Evolutionary conservation across 257 asterid species (phyloP).

Genomic region (Gentiana macrophylla): DNA sequence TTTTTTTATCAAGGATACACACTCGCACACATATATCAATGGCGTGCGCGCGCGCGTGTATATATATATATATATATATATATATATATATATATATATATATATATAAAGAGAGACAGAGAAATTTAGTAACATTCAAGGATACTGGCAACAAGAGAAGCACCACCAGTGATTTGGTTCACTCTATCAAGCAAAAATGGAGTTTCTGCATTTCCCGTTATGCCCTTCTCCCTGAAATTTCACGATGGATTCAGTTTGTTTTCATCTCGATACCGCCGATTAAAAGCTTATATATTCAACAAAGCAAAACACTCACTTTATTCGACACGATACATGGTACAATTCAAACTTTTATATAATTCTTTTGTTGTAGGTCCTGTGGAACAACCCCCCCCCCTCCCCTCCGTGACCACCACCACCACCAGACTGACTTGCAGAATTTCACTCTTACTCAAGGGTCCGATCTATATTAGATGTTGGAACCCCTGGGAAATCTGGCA

Average conservation of each 20-base stretch:
- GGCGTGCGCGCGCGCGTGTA: neutral
- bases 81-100: neutral
- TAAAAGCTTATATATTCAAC: neutral
- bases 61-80: neutral
- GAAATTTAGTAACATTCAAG: conserved; percentile 15
- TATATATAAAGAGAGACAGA: neutral
- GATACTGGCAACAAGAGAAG: conserved; percentile 89
- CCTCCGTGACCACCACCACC: too few relatives aligned
- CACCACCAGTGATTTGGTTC: conserved; percentile 86
- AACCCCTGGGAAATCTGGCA: too few relatives aligned
- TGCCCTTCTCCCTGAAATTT: conserved; percentile 61
- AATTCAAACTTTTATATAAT: too few relatives aligned
- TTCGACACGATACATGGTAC: too few relatives aligned
- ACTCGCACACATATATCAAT: neutral
- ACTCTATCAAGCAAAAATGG: conserved; percentile 90
- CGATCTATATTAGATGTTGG: too few relatives aligned
- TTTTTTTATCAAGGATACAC: conserved; percentile 26
- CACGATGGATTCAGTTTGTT: conserved; percentile 6
- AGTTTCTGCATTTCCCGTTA: conserved; percentile 79
- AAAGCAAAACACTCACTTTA: neutral
- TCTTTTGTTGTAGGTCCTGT: too few relatives aligned
- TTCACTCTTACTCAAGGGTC: too few relatives aligned
- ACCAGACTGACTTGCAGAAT: too few relatives aligned
- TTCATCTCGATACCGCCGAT: neutral
- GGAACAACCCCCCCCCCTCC: too few relatives aligned